Conservation (phyloP, 768 basidiomycete genomes). For the Vararia minispora region DNA sequence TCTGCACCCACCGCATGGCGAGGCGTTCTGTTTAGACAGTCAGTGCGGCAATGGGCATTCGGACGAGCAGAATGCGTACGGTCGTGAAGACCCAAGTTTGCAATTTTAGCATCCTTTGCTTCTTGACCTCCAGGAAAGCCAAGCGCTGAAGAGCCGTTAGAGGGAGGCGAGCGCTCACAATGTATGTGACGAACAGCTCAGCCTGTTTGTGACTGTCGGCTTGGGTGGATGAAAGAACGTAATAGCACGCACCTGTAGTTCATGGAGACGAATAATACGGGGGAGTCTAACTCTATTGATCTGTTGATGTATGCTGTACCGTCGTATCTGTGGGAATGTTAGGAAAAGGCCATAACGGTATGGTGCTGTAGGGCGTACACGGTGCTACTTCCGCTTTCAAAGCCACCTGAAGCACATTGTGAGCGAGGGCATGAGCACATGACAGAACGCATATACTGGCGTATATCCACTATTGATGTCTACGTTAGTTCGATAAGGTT, state of each 20-base stretch:
- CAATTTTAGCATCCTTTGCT: not conserved
- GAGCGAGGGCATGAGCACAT: no score
- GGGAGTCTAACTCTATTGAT: constrained; percentile 5
- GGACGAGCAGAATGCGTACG: not conserved
- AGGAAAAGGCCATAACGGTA: not conserved
- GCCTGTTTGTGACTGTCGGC: no score
- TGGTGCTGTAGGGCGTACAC: constrained; percentile 1
- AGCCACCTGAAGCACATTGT: constrained; percentile 6
- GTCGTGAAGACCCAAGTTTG: not conserved
- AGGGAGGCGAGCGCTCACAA: not conserved
- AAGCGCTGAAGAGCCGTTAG: not conserved
- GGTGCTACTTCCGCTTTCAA: constrained; percentile 5
- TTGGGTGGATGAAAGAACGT: no score
- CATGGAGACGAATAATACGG: constrained; percentile 6
- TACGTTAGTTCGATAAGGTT: no score
- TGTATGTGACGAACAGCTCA: no score
- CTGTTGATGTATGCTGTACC: constrained; percentile 8
- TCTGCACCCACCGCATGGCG: constrained; percentile 28
- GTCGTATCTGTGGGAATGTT: constrained; percentile 1
- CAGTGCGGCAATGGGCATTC: not conserved
- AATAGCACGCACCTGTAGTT: constrained; percentile 5
- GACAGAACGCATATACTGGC: no score
- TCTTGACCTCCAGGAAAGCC: not conserved
- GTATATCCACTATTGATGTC: no score
- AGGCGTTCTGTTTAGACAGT: constrained; percentile 14